Evolutionary conservation across 306 rosid genomes (phyloP).

Genomic region (Vigna unguiculata): DNA sequence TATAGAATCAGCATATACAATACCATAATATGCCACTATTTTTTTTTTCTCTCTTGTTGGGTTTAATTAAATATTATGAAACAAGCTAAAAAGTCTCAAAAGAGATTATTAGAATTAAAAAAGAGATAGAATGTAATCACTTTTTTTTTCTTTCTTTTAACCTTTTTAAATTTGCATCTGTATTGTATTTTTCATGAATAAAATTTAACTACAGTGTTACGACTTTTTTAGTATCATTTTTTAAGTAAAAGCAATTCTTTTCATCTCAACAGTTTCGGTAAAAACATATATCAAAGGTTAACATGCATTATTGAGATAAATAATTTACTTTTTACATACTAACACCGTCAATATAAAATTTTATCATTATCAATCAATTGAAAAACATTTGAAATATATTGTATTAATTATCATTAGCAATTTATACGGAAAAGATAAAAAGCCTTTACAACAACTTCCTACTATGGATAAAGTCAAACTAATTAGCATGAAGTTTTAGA

Average conservation of each 20-base stretch:
- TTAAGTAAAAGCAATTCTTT: not conserved
- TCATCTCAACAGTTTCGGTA: not conserved
- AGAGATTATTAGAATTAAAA: not conserved
- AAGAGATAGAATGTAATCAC: not conserved
- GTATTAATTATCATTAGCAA: too few species aligned
- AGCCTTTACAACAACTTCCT: too few species aligned
- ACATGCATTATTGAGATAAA: not conserved
- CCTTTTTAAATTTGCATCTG: not conserved
- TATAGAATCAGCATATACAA: not conserved
- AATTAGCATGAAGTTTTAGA: too few species aligned
- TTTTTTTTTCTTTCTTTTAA: not conserved
- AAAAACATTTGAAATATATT: too few species aligned
- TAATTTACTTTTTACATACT: too few species aligned
- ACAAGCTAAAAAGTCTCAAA: not conserved
- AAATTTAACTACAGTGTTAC: not conserved
- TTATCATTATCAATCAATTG: too few species aligned
- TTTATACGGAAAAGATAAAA: too few species aligned
- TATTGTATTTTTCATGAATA: not conserved
- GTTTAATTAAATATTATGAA: not conserved
- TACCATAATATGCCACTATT: not conserved
- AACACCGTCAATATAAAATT: too few species aligned
- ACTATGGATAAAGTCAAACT: too few species aligned
- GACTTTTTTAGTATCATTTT: not conserved
- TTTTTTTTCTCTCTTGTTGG: not conserved
- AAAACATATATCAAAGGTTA: not conserved